These are phyloP conservation scores for Naganishia friedmannii DNA, from an alignment of 768 basidiomycete species.

Conservation along the genomic window DNA sequence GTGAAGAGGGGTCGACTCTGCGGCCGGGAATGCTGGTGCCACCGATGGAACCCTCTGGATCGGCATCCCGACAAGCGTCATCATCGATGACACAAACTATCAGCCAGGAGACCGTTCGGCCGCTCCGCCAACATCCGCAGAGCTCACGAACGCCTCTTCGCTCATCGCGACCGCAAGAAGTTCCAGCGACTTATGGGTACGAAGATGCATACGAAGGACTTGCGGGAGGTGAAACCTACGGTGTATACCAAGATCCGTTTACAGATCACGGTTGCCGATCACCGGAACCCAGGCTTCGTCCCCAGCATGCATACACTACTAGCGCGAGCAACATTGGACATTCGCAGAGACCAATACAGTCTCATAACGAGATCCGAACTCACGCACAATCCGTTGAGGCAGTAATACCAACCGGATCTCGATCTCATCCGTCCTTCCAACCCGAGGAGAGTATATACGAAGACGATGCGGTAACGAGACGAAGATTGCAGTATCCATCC, in stretches of 20 bases:
- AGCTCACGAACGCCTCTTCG: not conserved
- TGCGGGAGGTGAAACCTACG: not conserved
- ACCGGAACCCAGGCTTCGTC: conserved; percentile 10
- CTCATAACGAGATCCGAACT: not conserved
- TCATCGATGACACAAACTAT: not conserved
- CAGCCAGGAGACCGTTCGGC: conserved; percentile 6
- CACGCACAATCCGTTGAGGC: conserved; percentile 6
- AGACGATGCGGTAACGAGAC: conserved; percentile 6
- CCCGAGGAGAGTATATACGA: conserved; percentile 17
- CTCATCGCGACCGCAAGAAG: not conserved
- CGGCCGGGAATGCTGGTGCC: not conserved
- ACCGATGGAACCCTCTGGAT: not conserved
- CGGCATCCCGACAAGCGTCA: not conserved
- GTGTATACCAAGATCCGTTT: conserved; percentile 17
- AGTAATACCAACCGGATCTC: not conserved
- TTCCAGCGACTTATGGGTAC: not conserved
- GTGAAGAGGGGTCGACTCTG: conserved; percentile 8
- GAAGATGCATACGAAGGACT: conserved; percentile 20
- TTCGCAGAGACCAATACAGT: not conserved
- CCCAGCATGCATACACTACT: conserved; percentile 5
- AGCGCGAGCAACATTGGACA: not conserved
- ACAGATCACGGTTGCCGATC: conserved; percentile 4
- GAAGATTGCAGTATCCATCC: conserved; percentile 10
- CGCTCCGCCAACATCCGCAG: conserved; percentile 3
- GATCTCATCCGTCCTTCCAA: not conserved